Base-by-base conservation (phyloP, 768 basidiomycete species). In the Pisolithus albus region DNA sequence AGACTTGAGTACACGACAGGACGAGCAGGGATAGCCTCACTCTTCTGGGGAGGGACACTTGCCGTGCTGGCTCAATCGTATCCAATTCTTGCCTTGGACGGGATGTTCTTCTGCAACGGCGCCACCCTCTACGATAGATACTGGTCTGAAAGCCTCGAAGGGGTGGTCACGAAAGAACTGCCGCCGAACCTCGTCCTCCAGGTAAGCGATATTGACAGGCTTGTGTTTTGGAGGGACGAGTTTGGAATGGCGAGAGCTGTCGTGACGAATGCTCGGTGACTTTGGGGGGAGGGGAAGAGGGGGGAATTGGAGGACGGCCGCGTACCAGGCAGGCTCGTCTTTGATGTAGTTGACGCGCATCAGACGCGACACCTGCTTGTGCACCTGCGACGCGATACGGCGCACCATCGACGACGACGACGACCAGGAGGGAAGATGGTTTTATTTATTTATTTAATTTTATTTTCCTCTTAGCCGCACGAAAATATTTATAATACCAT, bases 111-210 rank as follows among this genome's bases (percentile, higher is more conserved):
- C 70, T 61, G 78, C 75, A 46, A 89, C 73, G 16, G 64, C 66
- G 18, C 73, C 81, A 15, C 75, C 76, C 70, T 99, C 96, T 0
- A 89, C 80, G 47, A 99, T 65, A 10, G 79, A 83, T 8, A 75
- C 74, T 2, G 92, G 83, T 40, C 94, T 77, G 69, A 94, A 88
- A 2, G 92, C 86, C 71, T 99, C 94, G 63, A 96, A 96, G 7
- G 96, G 93, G 65, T 96, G 94, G 72, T 99, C 96, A 39, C 76
- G 75, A 74, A 94, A 98, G 76, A 99, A 98, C 65, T 90, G 89
- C 50, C 82, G 76, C 34, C 96, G 83, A 52, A 98, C 73, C 55
- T 79, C 75, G 66, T 99, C 96, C 64, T 95, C 92, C 38, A 87
- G 52, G 64, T 93, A 96, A 49, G 75, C 73, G 47, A 98, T 77